Evolutionary conservation across 805 yeast genomes (phyloP).

Genomic region (Cyberlindnera nakhonratchasimensis): DNA sequence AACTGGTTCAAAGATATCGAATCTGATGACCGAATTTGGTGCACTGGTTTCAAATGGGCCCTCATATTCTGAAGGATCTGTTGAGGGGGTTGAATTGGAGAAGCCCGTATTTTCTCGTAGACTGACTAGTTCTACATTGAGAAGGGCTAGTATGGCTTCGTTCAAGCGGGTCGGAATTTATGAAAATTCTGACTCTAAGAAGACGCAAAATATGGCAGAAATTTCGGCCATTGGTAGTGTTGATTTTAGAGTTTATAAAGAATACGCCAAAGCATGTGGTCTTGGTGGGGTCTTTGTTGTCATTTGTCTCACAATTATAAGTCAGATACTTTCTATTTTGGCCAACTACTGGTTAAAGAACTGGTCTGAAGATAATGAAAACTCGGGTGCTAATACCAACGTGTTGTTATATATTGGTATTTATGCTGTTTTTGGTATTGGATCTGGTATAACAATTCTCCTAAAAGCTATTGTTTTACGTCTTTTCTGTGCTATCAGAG

Average conservation of each 20-base stretch:
- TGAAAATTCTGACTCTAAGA: constrained; percentile 31
- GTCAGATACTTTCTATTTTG: constrained; percentile 36
- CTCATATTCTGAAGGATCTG: constrained; percentile 13
- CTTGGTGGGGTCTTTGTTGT: constrained; percentile 42
- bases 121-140: constrained; percentile 5
- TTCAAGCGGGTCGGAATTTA: constrained; percentile 41
- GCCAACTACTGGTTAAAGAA: constrained; percentile 64
- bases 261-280: constrained; percentile 61
- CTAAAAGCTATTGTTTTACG: constrained; percentile 46
- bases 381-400: constrained; percentile 39
- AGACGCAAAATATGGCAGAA: constrained; percentile 48
- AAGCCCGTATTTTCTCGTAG: constrained; percentile 5
- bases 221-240: constrained; percentile 60
- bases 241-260: constrained; percentile 46
- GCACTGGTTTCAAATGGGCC: constrained; percentile 34
- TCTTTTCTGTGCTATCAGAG: constrained; percentile 52
- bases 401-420: constrained; percentile 47
- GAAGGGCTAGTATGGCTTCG: constrained; percentile 60
- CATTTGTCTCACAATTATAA: constrained; percentile 34
- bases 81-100: constrained; percentile 9
- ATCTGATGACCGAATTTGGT: constrained; percentile 54
- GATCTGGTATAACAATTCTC: constrained; percentile 46
- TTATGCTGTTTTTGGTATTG: constrained; percentile 54
- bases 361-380: constrained; percentile 58
- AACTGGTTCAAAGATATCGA: constrained; percentile 46